phyloP scores from a whole-genome alignment of 805 yeast genomes.

The Blastobotrys peoriensis region DNA sequence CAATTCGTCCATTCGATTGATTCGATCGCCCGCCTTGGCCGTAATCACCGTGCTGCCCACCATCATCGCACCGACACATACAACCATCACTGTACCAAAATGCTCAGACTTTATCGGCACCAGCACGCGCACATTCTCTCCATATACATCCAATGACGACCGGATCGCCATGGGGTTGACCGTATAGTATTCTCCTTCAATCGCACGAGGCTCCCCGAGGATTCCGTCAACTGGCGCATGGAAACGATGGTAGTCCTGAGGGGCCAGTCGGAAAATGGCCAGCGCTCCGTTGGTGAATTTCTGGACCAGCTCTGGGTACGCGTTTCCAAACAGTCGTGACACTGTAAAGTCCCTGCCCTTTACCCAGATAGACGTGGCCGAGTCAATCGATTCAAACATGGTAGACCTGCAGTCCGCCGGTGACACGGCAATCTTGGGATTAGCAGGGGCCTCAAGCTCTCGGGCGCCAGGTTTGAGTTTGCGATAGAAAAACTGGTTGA shows the following conservation, averaged over 20 bases:
- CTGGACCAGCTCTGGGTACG: constrained; percentile 32
- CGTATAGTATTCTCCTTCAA: constrained; percentile 89
- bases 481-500: constrained; percentile 87
- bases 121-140: constrained; percentile 78
- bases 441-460: constrained; percentile 52
- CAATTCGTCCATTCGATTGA: constrained; percentile 71
- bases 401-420: constrained; percentile 88
- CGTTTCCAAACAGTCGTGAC: constrained; percentile 47
- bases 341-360: constrained; percentile 76
- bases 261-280: constrained; percentile 84
- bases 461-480: constrained; percentile 66
- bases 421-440: constrained; percentile 51
- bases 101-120: constrained; percentile 67
- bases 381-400: constrained; percentile 50
- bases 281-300: constrained; percentile 51
- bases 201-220: constrained; percentile 57
- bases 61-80: constrained; percentile 98
- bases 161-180: constrained; percentile 97
- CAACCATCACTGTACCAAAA: constrained; percentile 74
- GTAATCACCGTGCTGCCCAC: constrained; percentile 85
- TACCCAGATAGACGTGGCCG: constrained; percentile 79
- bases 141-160: constrained; percentile 82
- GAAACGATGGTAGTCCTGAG: constrained; percentile 94
- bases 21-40: constrained; percentile 49
- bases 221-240: constrained; percentile 81